phyloP scores from a whole-genome alignment of 2,329 filamentous ascomycete species.

The Xylaria digitata region DNA sequence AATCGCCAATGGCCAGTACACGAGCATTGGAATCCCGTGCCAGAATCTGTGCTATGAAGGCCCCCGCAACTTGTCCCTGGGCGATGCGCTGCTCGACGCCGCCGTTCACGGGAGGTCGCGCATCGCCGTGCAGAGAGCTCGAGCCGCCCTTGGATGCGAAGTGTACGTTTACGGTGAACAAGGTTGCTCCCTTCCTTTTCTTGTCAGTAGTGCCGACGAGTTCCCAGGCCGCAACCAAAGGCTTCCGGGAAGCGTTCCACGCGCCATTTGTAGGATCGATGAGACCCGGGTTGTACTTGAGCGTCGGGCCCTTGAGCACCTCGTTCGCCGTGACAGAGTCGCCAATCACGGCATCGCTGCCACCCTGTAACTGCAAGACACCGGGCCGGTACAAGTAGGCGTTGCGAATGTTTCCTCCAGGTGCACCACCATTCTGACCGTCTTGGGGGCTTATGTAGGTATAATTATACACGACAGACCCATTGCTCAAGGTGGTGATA shows the following conservation, averaged over 20 bases:
- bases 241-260: conserved; percentile 73
- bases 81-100: conserved; percentile 66
- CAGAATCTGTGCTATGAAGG: conserved; percentile 69
- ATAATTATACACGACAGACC: conserved; percentile 67
- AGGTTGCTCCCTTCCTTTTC: conserved; percentile 47
- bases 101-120: conserved; percentile 73
- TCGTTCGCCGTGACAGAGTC: conserved; percentile 64
- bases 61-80: conserved; percentile 70
- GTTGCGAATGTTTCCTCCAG: conserved; percentile 77
- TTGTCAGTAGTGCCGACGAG: conserved; percentile 62
- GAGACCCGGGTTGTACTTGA: conserved; percentile 75
- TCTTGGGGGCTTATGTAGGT: conserved; percentile 69
- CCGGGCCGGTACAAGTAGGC: conserved; percentile 76
- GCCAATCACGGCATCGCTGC: conserved; percentile 61
- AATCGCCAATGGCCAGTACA: conserved; percentile 74
- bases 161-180: conserved; percentile 80
- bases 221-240: conserved; percentile 74
- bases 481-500: conserved; percentile 57
- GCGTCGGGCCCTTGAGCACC: conserved; percentile 66
- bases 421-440: conserved; percentile 71
- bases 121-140: conserved; percentile 70
- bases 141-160: conserved; percentile 75
- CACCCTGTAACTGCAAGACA: conserved; percentile 67
- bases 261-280: conserved; percentile 71
- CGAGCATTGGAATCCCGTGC: conserved; percentile 64